Percentiles rank a stretch among this genome's conserved stretches.
Evolutionary conservation across 331 rosid species (phyloP).

Genomic region (Cydonia oblonga): DNA sequence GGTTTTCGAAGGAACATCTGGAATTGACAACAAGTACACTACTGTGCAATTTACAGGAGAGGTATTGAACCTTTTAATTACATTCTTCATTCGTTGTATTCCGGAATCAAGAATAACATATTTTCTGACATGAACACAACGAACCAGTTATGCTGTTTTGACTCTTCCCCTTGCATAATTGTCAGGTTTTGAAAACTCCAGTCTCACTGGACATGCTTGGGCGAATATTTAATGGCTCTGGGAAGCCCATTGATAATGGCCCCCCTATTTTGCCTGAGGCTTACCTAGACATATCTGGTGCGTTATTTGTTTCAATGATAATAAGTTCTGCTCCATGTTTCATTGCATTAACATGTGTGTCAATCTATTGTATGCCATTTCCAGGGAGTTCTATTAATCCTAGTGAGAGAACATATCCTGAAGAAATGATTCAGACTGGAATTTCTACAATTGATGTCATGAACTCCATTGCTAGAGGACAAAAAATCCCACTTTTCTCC

Average conservation of each 20-base stretch:
- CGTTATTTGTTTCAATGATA: constrained; percentile 9
- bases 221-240: constrained; percentile 97
- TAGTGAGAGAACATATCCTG: constrained; percentile 98
- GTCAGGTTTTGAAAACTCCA: constrained; percentile 93
- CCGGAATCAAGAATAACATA: neutral
- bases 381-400: constrained; percentile 98
- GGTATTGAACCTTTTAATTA: constrained; percentile 32
- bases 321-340: neutral
- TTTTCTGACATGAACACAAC: neutral
- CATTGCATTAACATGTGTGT: neutral
- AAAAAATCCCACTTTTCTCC: constrained; percentile 94
- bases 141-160: neutral
- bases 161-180: constrained; percentile 3
- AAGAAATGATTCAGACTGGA: constrained; percentile 99
- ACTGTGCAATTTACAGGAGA: constrained; percentile 98
- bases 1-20: constrained; percentile 99
- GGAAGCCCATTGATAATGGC: constrained; percentile 97
- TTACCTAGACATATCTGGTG: constrained; percentile 93
- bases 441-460: constrained; percentile 97
- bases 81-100: neutral
- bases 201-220: constrained; percentile 99
- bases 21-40: constrained; percentile 90
- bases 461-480: constrained; percentile 99
- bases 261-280: constrained; percentile 99
- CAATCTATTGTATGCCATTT: constrained; percentile 1